Conservation (phyloP, 225 moss, liverwort and hornwort genomes). For the Neckera pumila region DNA sequence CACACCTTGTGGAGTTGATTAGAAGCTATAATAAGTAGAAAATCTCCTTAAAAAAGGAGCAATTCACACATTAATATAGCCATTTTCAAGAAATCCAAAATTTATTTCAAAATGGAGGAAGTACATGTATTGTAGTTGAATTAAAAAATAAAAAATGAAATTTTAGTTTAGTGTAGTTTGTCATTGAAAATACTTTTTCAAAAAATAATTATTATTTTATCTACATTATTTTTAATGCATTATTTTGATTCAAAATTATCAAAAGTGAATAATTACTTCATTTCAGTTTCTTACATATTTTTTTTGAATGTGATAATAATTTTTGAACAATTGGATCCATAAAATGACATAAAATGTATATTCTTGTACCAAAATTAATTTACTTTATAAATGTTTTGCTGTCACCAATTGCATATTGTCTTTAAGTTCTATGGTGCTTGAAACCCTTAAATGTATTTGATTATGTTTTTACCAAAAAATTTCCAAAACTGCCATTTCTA, state of each 20-base stretch:
- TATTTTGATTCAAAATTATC: neutral
- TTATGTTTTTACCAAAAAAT: no score
- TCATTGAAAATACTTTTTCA: neutral
- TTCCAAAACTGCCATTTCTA: no score
- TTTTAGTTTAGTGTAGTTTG: neutral
- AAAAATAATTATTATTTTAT: neutral
- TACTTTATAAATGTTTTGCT: neutral
- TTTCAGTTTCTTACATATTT: neutral
- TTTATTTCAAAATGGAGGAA: no score
- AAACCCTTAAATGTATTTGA: no score
- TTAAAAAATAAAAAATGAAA: no score
- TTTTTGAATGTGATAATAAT: neutral
- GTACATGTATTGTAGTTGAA: no score
- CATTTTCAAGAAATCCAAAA: no score
- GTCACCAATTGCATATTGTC: neutral
- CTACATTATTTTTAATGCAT: neutral
- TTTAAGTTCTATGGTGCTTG: neutral
- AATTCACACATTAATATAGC: no score
- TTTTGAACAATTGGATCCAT: neutral
- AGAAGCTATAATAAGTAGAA: no score
- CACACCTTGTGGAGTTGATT: no score
- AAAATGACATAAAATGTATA: neutral
- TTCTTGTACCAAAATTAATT: neutral
- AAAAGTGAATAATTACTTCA: neutral
- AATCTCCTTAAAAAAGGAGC: no score